phyloP scores from a whole-genome alignment of 495 filamentous ascomycete genomes.

The Aspergillus campestris region DNA sequence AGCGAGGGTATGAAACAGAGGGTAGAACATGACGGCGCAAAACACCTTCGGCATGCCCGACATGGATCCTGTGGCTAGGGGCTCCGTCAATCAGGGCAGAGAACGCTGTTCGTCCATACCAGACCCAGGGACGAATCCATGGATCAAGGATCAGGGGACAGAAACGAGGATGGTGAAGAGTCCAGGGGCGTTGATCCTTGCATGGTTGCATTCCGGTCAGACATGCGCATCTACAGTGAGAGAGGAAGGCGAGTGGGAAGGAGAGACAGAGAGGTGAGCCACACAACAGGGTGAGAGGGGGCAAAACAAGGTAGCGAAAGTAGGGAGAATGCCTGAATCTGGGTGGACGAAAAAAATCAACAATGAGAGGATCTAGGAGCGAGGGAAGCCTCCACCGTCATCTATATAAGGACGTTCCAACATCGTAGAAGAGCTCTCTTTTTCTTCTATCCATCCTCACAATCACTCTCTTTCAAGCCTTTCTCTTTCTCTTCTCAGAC shows the following conservation, averaged over 20 bases:
- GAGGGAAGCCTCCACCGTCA: conserved; percentile 15
- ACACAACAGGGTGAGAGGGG: conserved; percentile 5
- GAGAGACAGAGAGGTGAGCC: conserved; percentile 6
- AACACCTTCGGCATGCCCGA: background rate
- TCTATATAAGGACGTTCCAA: conserved; percentile 30
- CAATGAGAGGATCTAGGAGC: no score
- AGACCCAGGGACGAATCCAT: conserved; percentile 1
- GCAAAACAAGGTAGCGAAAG: background rate
- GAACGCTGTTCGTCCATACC: conserved; percentile 25
- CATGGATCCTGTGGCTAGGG: background rate
- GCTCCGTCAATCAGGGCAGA: conserved; percentile 1
- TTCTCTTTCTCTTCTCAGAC: conserved; percentile 22
- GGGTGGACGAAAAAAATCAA: no score
- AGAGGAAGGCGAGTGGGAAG: background rate
- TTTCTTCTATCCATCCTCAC: conserved; percentile 23
- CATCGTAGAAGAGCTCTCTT: conserved; percentile 2
- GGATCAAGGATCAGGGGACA: background rate
- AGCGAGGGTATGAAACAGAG: no score
- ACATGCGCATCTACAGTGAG: background rate
- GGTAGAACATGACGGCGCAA: no score
- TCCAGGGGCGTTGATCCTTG: conserved; percentile 12
- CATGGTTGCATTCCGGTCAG: conserved; percentile 20
- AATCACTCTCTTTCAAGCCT: conserved; percentile 9
- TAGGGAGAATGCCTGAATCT: no score
- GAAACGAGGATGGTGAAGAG: conserved; percentile 1